Conservation (phyloP, 306 rosid species). For the Herpetospermum pedunculosum region DNA sequence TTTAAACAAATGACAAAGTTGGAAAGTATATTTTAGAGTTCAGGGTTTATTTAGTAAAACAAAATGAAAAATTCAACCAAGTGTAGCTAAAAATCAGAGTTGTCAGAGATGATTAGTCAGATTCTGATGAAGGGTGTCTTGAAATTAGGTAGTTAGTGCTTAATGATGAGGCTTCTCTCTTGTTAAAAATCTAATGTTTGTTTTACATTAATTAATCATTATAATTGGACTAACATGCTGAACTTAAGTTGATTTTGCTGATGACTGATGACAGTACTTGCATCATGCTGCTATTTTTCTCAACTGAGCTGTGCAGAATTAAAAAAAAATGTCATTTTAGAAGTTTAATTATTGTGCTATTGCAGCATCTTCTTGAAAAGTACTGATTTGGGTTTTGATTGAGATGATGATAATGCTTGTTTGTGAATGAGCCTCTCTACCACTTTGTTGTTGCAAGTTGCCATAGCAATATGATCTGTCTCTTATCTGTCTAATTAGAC, state of each 20-base stretch:
- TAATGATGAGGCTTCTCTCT: neutral
- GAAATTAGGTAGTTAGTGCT: neutral
- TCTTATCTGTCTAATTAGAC: constrained; percentile 20
- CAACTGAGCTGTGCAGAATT: neutral
- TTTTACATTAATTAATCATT: constrained; percentile 1
- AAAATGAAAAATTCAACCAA: too few species aligned
- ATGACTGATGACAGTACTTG: neutral
- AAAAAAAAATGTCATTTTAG: neutral
- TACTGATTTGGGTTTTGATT: constrained; percentile 4
- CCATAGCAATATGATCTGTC: constrained; percentile 10
- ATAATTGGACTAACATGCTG: constrained; percentile 7
- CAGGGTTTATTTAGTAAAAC: too few species aligned
- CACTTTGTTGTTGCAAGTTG: constrained; percentile 26
- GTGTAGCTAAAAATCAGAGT: neutral
- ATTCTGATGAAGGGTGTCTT: neutral
- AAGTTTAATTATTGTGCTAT: neutral
- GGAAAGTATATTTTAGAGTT: too few species aligned
- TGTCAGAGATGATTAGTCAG: neutral
- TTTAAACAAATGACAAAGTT: too few species aligned
- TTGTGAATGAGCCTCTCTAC: neutral
- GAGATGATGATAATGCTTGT: neutral
- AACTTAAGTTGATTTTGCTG: neutral
- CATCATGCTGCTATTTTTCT: neutral
- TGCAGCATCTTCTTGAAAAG: neutral
- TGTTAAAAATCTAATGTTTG: neutral